These are phyloP conservation scores for Fraxinus greggii DNA, from an alignment of 305 asterid genomes.

Conservation along the genomic window DNA sequence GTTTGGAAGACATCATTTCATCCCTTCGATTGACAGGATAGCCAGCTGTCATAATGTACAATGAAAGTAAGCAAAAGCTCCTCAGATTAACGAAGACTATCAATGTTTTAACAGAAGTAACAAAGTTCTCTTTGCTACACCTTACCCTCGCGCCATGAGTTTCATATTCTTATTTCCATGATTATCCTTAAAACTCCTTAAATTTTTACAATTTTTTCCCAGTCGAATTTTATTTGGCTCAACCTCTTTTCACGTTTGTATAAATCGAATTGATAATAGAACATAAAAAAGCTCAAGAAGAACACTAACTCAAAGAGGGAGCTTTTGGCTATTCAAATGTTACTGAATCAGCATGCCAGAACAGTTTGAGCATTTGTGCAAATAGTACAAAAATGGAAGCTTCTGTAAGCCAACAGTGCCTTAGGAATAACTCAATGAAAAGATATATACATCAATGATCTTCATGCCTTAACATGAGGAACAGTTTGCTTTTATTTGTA, in stretches of 20 bases:
- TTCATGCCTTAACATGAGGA: not conserved
- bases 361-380: not conserved
- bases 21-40: not conserved
- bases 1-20: not conserved
- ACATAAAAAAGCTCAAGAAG: not conserved
- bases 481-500: not conserved
- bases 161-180: not conserved
- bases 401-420: slow-evolving; percentile 16
- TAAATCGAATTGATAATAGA: not conserved
- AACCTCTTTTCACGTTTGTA: not conserved
- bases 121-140: not conserved
- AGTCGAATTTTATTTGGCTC: not conserved
- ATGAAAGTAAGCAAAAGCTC: not conserved
- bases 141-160: not conserved
- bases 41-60: not conserved
- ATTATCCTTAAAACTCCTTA: not conserved
- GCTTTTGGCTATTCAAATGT: not conserved
- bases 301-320: not conserved
- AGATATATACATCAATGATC: not conserved
- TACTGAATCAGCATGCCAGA: not conserved
- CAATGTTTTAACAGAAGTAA: not conserved
- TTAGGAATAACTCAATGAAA: not conserved
- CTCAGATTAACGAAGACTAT: not conserved
- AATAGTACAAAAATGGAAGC: not conserved
- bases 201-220: not conserved